phyloP scores from a whole-genome alignment of 2,329 filamentous ascomycete genomes.

The Fusarium coicis region DNA sequence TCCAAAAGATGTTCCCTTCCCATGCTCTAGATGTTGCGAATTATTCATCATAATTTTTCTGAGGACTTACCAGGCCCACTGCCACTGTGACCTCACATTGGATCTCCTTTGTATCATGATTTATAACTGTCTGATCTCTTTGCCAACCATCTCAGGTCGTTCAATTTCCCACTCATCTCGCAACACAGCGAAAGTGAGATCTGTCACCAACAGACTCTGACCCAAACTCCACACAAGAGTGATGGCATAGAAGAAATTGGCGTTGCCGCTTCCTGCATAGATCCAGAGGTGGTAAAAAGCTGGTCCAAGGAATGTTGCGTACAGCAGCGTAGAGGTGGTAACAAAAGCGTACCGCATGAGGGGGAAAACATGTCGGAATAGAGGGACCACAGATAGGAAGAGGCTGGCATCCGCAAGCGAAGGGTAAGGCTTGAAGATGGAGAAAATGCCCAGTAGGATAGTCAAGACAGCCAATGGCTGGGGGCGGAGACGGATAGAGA shows the following conservation, averaged over 20 bases:
- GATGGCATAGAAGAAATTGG: constrained; percentile 99
- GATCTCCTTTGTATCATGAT: constrained; percentile 3
- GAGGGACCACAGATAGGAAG: constrained; percentile 82
- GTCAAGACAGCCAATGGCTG: constrained; percentile 90
- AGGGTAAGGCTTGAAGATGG: constrained; percentile 97
- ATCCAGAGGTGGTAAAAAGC: constrained; percentile 99
- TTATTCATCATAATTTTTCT: constrained; percentile 3
- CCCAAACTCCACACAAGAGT: constrained; percentile 98
- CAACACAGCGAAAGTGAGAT: constrained; percentile 87
- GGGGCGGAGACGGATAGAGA: constrained; percentile 82
- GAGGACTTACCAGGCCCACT: not conserved
- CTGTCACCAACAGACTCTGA: constrained; percentile 85
- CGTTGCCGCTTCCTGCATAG: constrained; percentile 96
- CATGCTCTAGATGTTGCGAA: constrained; percentile 24
- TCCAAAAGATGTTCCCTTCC: constrained; percentile 25
- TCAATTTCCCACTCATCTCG: constrained; percentile 95
- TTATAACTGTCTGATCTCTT: constrained; percentile 86
- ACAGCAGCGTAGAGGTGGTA: constrained; percentile 82
- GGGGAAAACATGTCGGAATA: constrained; percentile 93
- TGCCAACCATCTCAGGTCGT: constrained; percentile 87
- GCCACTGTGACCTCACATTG: not conserved
- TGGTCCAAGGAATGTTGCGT: constrained; percentile 88
- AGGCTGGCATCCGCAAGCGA: constrained; percentile 90
- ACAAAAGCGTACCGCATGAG: constrained; percentile 95
- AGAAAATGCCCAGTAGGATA: constrained; percentile 87